Evolutionary conservation across 73 alveolate species (phyloP), one percentile per base, ranked within the genome.

Genomic region (Effrenium voratum): DNA sequence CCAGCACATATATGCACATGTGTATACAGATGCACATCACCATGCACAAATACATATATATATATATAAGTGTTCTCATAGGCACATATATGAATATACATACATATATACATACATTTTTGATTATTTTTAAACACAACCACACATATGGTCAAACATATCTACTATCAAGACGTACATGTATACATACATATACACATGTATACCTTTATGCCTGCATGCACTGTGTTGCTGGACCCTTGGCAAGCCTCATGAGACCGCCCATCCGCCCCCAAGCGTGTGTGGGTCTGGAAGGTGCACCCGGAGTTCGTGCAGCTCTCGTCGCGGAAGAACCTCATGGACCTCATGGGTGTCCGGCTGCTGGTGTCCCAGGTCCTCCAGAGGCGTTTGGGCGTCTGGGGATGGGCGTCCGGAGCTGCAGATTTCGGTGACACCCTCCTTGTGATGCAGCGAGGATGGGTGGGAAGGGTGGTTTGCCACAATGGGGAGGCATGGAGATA

Each of bases 291-390:
- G 63, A 19, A 87, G 95, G 95, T 63, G 16, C 82, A 76, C 6
- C 34, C 82, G 3, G 95, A 66, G 38, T 66, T 44, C 12, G 95
- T 87, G 30, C 83, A 87, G 68, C 79, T 36, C 59, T 40, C 80
- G 5, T 40, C 80, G 15, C 95, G 95, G 70, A 47, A 70, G 52
- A 87, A 87, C 84, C 15, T 38, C 50, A 87, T 87, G 44, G 95
- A 87, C 45, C 22, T 30, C 52, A 63, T 46, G 95, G 95, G 95
- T 32, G 55, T 87, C 49, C 83, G 95, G 26, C 95, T 87, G 10
- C 28, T 87, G 84, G 95, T 87, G 40, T 3, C 50, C 15, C 95
- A 87, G 63, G 84, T 87, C 84, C 34, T 87, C 49, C 95, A 87
- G 95, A 87, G 95, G 95, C 50, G n/a, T 34, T 45, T 26, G 19